Evolutionary conservation across 768 basidiomycete species (phyloP).

Genomic region (Filobasidium floriforme): DNA sequence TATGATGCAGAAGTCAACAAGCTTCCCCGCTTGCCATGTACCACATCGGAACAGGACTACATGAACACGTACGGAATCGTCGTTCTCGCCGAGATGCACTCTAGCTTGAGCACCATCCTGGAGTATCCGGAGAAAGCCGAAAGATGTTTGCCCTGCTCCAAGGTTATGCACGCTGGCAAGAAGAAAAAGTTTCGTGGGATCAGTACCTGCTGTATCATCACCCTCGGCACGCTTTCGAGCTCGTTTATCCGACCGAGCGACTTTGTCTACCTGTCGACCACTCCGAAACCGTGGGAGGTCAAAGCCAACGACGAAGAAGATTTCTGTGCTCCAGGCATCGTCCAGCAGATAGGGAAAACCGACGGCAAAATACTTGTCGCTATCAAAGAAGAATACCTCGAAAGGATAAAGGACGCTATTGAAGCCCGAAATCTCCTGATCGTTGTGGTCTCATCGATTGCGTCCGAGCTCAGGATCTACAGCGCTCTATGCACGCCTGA

Average conservation of each 20-base stretch:
- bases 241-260: not conserved
- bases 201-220: not conserved
- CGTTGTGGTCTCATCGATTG: not conserved
- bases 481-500: not conserved
- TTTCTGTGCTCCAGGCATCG: not conserved
- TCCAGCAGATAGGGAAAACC: not conserved
- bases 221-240: not conserved
- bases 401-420: not conserved
- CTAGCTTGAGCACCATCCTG: not conserved
- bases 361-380: not conserved
- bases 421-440: not conserved
- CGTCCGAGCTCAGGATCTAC: slow-evolving; percentile 3
- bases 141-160: not conserved
- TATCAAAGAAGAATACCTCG: not conserved
- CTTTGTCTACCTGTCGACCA: not conserved
- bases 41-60: not conserved
- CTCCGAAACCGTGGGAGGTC: not conserved
- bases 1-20: not conserved
- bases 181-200: not conserved
- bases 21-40: not conserved
- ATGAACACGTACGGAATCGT: not conserved
- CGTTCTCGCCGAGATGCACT: not conserved
- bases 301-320: not conserved
- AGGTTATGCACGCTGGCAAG: not conserved
- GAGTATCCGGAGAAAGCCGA: not conserved